Evolutionary conservation across 768 basidiomycete genomes (phyloP).

Genomic region (Serendipita sp.): DNA sequence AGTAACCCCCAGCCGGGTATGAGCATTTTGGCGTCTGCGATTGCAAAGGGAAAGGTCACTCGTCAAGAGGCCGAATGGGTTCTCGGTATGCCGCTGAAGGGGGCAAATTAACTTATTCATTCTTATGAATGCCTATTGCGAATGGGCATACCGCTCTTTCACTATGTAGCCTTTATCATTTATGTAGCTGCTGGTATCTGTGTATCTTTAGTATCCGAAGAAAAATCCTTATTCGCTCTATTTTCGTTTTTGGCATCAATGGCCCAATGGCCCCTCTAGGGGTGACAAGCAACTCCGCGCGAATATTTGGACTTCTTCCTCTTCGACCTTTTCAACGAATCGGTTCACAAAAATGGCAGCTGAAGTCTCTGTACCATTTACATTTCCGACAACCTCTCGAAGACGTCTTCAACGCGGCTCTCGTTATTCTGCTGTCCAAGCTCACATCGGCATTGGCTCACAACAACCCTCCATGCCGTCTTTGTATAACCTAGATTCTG

Average conservation of each 20-base stretch:
- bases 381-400: neutral
- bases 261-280: neutral
- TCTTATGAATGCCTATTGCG: too few relatives aligned
- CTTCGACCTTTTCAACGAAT: neutral
- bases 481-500: conserved; percentile 47
- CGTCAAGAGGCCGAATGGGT: neutral
- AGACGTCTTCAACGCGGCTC: neutral
- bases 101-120: too few relatives aligned
- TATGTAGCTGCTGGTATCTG: neutral
- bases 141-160: too few relatives aligned
- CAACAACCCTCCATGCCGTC: conserved; percentile 12
- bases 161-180: too few relatives aligned
- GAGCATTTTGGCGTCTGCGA: neutral
- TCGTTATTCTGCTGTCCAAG: neutral
- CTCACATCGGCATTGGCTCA: neutral
- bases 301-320: neutral
- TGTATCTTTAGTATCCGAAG: neutral
- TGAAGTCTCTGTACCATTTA: neutral
- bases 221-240: neutral
- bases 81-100: neutral
- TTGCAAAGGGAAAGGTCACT: conserved; percentile 1
- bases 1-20: neutral
- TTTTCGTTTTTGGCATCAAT: neutral
- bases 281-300: neutral
- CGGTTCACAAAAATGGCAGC: neutral